Conservation (phyloP, 306 rosid genomes). For the Abrus pulchellus region DNA sequence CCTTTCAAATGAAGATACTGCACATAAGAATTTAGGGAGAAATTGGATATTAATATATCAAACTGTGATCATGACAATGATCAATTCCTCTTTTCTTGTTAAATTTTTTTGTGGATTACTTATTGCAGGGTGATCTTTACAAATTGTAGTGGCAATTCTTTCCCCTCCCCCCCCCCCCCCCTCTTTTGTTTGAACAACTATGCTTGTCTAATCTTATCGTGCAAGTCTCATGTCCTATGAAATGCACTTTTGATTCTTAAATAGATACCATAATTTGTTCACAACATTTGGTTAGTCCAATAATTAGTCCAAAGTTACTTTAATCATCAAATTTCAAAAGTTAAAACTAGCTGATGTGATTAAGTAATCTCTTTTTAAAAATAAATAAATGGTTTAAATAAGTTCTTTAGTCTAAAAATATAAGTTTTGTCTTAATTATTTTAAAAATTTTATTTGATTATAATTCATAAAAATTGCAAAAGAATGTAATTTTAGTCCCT, state of each 20-base stretch:
- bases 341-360: conserved; percentile 47
- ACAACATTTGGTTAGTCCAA: conserved; percentile 47
- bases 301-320: conserved; percentile 59
- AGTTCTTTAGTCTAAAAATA: neutral
- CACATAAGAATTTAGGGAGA: neutral
- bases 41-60: neutral
- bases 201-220: conserved; percentile 36
- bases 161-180: no score
- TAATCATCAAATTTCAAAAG: conserved; percentile 56
- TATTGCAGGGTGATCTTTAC: neutral
- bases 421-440: no score
- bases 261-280: conserved; percentile 14
- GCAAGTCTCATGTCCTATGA: conserved; percentile 20
- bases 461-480: no score
- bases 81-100: neutral
- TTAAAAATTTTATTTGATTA: no score
- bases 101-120: neutral
- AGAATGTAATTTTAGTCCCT: no score
- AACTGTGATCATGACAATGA: neutral
- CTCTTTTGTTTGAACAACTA: neutral
- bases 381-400: conserved; percentile 4
- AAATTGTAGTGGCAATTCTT: neutral
- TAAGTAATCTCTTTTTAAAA: conserved; percentile 11
- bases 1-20: neutral
- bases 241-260: neutral